Evolutionary conservation across 169 alveolate genomes (phyloP), one percentile per base, ranked within the genome.

Genomic region (Plasmodium fragile): DNA sequence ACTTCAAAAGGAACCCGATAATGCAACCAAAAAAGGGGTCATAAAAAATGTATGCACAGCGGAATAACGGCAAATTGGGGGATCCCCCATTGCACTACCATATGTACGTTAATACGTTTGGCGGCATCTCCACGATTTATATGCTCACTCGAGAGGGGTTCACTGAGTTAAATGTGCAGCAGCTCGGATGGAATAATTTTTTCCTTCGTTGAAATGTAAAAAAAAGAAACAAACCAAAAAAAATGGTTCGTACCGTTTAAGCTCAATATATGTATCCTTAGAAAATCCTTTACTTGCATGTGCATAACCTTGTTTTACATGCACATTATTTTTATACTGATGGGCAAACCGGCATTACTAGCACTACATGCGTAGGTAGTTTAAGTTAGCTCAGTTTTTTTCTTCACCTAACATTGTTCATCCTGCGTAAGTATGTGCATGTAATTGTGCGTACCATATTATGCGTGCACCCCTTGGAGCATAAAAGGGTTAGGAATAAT

Each of bases 321-420:
- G 34, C 41, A 65, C n/a, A 65, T 65, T 65, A 11, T 18, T 49
- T 7, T 49, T 8, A 49, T 49, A 16, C 59, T 13, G 25, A 49
- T 49, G 16, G 59, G 59, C 22, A 49, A 49, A 49, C 18, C 25
- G 59, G 7, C 59, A 49, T 0, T 65, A 65, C 6, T 65, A 65
- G 4, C 30, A 5, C 30, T 65, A 65, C 36, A 8, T 65, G 6
- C 36, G 75, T 65, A 22, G 41, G 13, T 65, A 25, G 25, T 65
- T 65, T 65, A 22, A 22, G 18, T 65, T 65, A 65, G 75, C 75
- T 65, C 75, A 65, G 16, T 65, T 65, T 65, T 65, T 65, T 65
- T n/a, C 36, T 18, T 65, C 75, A 22, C 36, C 30, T 18, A n/a
- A 25, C 25, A 65, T 65, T 65, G 13, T 65, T 5, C 36, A 65